Conservation (phyloP, 1,284 basidiomycete genomes). For the Singerocomus inundabilis region DNA sequence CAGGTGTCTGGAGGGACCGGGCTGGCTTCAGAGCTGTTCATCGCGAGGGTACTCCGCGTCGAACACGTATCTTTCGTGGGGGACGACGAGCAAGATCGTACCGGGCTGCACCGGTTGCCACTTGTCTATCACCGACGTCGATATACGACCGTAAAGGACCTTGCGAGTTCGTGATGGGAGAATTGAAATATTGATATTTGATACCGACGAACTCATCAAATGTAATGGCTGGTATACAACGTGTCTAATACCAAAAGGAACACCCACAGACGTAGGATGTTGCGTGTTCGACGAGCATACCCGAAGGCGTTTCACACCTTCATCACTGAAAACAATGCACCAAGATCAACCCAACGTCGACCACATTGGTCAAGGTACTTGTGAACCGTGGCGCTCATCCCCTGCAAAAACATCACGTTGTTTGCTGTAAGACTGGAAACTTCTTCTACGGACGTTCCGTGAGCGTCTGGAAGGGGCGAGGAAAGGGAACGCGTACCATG, state of each 20-base stretch:
- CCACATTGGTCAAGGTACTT: slow-evolving; percentile 83
- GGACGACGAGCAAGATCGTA: slow-evolving; percentile 11
- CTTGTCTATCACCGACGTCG: slow-evolving; percentile 46
- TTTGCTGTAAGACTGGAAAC: slow-evolving; percentile 46
- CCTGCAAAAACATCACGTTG: slow-evolving; percentile 52
- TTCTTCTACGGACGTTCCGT: slow-evolving; percentile 45
- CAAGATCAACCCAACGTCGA: slow-evolving; percentile 81
- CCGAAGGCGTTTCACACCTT: slow-evolving; percentile 39
- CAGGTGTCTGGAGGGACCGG: slow-evolving; percentile 15
- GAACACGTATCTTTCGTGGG: slow-evolving; percentile 30
- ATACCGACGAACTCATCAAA: slow-evolving; percentile 12
- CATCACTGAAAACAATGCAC: slow-evolving; percentile 72
- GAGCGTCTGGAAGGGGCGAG: background rate
- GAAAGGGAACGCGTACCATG: slow-evolving; percentile 43
- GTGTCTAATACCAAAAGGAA: slow-evolving; percentile 10
- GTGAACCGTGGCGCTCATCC: slow-evolving; percentile 59
- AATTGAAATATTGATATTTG: background rate
- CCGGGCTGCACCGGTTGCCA: slow-evolving; percentile 34
- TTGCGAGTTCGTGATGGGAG: slow-evolving; percentile 11
- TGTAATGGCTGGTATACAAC: slow-evolving; percentile 4
- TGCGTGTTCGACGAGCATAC: background rate
- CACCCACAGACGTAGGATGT: background rate
- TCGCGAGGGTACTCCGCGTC: slow-evolving; percentile 47
- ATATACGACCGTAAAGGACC: slow-evolving; percentile 40
- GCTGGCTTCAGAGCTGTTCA: slow-evolving; percentile 43